Evolutionary conservation across 805 yeast species (phyloP).

Genomic region (Yarrowia yakushimensis): DNA sequence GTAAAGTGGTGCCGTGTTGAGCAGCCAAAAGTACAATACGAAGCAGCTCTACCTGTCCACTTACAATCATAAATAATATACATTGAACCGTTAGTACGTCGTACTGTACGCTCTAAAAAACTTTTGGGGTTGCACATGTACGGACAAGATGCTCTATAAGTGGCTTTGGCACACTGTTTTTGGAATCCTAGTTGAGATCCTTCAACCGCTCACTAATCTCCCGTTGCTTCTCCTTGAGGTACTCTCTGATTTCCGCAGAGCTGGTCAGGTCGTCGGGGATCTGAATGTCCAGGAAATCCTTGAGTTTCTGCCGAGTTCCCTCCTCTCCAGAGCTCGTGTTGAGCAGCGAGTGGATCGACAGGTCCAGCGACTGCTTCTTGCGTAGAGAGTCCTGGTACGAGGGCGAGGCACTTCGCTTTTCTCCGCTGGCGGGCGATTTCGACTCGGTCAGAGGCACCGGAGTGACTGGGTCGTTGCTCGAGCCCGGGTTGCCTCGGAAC

Average conservation of each 20-base stretch:
- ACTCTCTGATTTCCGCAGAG: conserved; percentile 37
- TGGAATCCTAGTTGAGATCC: background rate
- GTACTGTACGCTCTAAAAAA: conserved; percentile 14
- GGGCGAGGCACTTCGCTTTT: conserved; percentile 15
- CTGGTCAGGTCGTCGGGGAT: conserved; percentile 33
- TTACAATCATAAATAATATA: conserved; percentile 17
- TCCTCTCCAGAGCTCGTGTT: conserved; percentile 1
- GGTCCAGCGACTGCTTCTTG: conserved; percentile 9
- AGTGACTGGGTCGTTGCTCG: background rate
- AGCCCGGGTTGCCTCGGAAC: conserved; percentile 30
- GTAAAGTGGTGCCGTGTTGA: too few species aligned
- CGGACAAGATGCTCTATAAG: background rate
- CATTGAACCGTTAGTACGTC: conserved; percentile 21
- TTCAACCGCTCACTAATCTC: conserved; percentile 37
- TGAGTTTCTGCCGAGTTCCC: conserved; percentile 17
- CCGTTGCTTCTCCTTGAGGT: conserved; percentile 36
- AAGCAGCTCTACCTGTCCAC: too few species aligned
- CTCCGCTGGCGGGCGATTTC: conserved; percentile 10
- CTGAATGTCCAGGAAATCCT: conserved; percentile 23
- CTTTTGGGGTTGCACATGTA: conserved; percentile 4
- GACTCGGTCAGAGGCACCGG: conserved; percentile 1
- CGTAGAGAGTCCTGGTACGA: background rate
- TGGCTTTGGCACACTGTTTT: background rate
- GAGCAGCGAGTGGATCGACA: conserved; percentile 20
- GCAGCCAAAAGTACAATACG: too few species aligned